Base-by-base conservation (phyloP, 805 yeast species). In the Limtongia smithiae region DNA sequence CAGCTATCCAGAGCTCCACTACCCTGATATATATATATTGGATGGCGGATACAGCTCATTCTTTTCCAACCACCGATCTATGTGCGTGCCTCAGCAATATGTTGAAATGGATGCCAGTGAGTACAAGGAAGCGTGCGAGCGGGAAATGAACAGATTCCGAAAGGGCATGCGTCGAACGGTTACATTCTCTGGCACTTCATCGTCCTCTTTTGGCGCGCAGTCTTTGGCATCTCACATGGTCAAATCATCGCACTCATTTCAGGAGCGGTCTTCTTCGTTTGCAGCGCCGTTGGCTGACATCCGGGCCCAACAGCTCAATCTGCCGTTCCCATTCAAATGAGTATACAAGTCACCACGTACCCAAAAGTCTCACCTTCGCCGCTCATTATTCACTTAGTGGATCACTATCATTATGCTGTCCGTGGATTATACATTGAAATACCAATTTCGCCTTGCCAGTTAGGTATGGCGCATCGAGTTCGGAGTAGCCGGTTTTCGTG, bases 31-130 rank as follows among this genome's bases (percentile, higher is more conserved):
- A 37, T 81, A 87, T 32, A 80, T 93, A 30, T 72, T 93, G 38
- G 85, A 88, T 55, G 97, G 97, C 25, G 98, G 98, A 11, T 93
- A 93, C 72, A 82, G 83, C 64, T 72, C 73, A 33, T 93, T 90
- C 62, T 90, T 74, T 66, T 81, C 81, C 41, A 65, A 67, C 27
- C 80, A 73, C 63, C 73, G 78, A 40, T 66, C 65, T 20, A 71
- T 81, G 37, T 89, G 97, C 64, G 71, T 65, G 53, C 95, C 95
- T 1, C 85, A 79, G 58, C 80, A 78, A 46, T 93, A 93, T 61
- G 80, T 90, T 43, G 91, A 82, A 60, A 91, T 91, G 98, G 81
- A 83, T 70, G 87, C 79, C 62, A 70, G 74, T 18, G 55, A 57
- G 42, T 71, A 74, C 57, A 66, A 70, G 8, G 62, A 60, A 21